A percentile compares a stretch with the other conserved stretches of the same genome.
Evolutionary conservation across 2,329 filamentous ascomycete genomes (phyloP).

Genomic region (Allantophomopsis cytisporea): DNA sequence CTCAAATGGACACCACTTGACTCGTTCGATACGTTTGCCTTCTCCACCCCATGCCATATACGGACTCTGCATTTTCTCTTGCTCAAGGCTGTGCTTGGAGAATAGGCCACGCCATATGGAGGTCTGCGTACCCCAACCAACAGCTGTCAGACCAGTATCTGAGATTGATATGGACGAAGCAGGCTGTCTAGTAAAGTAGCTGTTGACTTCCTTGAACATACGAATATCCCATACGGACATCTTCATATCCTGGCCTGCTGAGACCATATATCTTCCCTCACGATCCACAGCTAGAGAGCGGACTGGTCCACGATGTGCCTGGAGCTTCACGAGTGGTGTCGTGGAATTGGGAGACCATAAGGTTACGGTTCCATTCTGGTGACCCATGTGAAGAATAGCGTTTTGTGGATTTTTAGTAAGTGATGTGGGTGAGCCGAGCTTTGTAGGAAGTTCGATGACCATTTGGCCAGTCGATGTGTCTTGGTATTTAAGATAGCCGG

Average conservation of each 20-base stretch:
- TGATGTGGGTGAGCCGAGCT: conserved; percentile 70
- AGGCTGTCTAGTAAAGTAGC: conserved; percentile 72
- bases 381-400: conserved; percentile 80
- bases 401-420: conserved; percentile 86
- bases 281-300: conserved; percentile 75
- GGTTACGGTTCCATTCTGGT: conserved; percentile 89
- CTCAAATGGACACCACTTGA: conserved; percentile 90
- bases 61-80: conserved; percentile 69
- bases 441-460: conserved; percentile 74
- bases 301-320: conserved; percentile 82
- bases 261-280: conserved; percentile 91
- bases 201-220: conserved; percentile 86
- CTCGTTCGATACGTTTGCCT: conserved; percentile 64
- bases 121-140: conserved; percentile 81
- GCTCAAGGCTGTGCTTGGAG: conserved; percentile 54
- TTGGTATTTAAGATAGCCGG: conserved; percentile 83
- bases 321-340: conserved; percentile 77
- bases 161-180: conserved; percentile 78
- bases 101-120: conserved; percentile 90
- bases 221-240: conserved; percentile 96
- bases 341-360: conserved; percentile 90
- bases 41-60: conserved; percentile 93
- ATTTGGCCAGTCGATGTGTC: conserved; percentile 89
- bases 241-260: conserved; percentile 74
- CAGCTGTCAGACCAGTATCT: conserved; percentile 74